A percentile compares a stretch with the other conserved stretches of the same genome.
Conservation (phyloP, 2,329 filamentous ascomycete species). For the Talaromyces funiculosus region DNA sequence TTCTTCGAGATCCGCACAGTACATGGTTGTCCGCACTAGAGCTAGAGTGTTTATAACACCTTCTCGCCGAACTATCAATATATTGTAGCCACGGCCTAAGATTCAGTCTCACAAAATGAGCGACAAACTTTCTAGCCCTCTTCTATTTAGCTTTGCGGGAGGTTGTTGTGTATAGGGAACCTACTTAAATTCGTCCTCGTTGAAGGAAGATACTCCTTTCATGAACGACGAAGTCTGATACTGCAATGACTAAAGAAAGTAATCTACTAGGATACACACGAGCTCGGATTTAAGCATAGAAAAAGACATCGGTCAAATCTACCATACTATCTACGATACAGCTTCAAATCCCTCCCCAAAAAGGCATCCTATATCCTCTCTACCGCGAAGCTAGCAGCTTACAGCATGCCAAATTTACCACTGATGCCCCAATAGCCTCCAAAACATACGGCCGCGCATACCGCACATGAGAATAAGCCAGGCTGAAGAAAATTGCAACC, state of each 20-base stretch:
- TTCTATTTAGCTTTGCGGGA: background rate
- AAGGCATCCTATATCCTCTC: background rate
- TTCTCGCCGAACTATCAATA: no score
- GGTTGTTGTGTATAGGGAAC: background rate
- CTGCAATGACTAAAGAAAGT: background rate
- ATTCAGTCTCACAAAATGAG: background rate
- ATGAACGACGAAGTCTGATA: background rate
- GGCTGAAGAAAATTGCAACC: constrained; percentile 44
- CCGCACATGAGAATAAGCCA: constrained; percentile 51
- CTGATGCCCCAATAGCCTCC: constrained; percentile 45
- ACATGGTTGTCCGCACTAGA: no score
- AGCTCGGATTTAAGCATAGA: background rate
- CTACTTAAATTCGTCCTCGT: background rate
- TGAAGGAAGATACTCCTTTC: background rate
- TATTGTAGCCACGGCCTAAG: no score
- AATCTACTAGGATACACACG: background rate
- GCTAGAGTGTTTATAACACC: no score
- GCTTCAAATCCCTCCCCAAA: background rate
- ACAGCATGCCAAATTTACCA: constrained; percentile 36
- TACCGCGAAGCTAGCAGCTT: constrained; percentile 14
- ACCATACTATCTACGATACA: background rate
- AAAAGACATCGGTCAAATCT: background rate
- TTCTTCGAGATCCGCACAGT: background rate
- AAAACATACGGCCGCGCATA: constrained; percentile 52
- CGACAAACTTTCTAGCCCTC: background rate